phyloP scores from a whole-genome alignment of 1,284 basidiomycete genomes.

The Malassezia obtusa region DNA sequence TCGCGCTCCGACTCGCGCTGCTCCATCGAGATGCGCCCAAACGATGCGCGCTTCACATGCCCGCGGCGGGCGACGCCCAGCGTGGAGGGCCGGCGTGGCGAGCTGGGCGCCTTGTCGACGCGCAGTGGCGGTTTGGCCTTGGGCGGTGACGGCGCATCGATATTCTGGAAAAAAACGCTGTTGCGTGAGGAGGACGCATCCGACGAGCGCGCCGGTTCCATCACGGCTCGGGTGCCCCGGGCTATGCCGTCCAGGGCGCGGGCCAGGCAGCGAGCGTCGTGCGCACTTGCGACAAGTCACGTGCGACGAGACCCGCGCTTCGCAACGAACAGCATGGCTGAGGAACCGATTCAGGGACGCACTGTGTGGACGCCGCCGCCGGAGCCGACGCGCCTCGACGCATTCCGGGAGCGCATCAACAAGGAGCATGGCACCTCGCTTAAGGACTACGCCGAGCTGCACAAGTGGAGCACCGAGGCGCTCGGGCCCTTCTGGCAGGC shows the following conservation, averaged over 20 bases:
- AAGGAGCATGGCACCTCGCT: constrained; percentile 53
- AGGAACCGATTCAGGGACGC: constrained; percentile 10
- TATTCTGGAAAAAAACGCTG: constrained; percentile 9
- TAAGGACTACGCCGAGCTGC: constrained; percentile 60
- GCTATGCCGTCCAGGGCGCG: neutral
- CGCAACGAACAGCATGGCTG: neutral
- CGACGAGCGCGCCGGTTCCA: neutral
- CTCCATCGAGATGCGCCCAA: constrained; percentile 32
- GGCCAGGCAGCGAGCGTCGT: neutral
- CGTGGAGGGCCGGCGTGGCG: neutral
- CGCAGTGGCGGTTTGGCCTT: constrained; percentile 2
- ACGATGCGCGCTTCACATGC: constrained; percentile 26
- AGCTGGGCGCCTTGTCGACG: neutral
- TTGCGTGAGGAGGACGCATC: constrained; percentile 1
- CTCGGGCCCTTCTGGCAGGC: constrained; percentile 63
- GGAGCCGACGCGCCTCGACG: constrained; percentile 46
- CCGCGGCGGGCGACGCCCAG: neutral
- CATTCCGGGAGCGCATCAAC: constrained; percentile 58
- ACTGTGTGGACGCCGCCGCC: constrained; percentile 14
- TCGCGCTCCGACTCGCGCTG: constrained; percentile 32
- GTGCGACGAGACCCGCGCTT: neutral
- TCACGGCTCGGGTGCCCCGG: neutral
- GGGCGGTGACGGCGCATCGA: constrained; percentile 1
- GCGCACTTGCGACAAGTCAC: neutral
- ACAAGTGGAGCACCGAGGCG: constrained; percentile 60